Conservation (phyloP, 768 basidiomycete species). For the Lenzites betulinus region DNA sequence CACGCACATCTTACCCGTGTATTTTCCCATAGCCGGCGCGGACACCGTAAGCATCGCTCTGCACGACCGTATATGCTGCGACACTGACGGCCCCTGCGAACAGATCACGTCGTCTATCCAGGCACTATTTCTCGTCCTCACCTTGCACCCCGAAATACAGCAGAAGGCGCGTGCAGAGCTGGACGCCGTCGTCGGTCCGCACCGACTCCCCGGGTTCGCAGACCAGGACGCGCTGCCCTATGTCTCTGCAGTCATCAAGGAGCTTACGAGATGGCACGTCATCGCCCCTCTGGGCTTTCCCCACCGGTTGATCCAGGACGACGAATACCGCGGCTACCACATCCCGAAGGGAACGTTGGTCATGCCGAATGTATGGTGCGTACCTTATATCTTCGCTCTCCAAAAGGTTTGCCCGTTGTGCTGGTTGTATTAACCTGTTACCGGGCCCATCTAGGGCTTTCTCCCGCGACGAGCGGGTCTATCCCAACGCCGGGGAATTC, state of each 20-base stretch:
- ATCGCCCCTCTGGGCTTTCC: slow-evolving; percentile 33
- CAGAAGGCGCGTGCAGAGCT: slow-evolving; percentile 31
- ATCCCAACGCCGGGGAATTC: slow-evolving; percentile 31
- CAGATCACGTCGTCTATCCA: background rate
- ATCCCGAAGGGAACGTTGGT: slow-evolving; percentile 31
- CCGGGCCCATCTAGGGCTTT: slow-evolving; percentile 26
- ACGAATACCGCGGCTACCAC: slow-evolving; percentile 26
- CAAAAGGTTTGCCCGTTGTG: background rate
- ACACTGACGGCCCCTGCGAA: background rate
- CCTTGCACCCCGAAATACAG: slow-evolving; percentile 35
- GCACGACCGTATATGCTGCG: background rate
- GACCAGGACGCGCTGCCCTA: slow-evolving; percentile 29
- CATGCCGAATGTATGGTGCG: slow-evolving; percentile 31
- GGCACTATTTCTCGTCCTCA: slow-evolving; percentile 38
- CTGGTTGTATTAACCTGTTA: background rate
- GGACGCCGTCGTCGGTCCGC: slow-evolving; percentile 28
- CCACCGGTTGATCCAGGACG: slow-evolving; percentile 25
- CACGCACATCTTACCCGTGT: background rate
- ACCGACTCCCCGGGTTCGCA: slow-evolving; percentile 24
- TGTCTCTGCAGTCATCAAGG: slow-evolving; percentile 26
- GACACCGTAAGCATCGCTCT: background rate
- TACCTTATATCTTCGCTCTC: background rate
- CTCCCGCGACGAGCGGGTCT: slow-evolving; percentile 29
- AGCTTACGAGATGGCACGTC: slow-evolving; percentile 38
- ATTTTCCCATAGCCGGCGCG: background rate